A percentile compares a stretch with the other conserved stretches of the same genome.
Evolutionary conservation across 2,329 filamentous ascomycete genomes (phyloP).

Genomic region (Alternaria viburni): DNA sequence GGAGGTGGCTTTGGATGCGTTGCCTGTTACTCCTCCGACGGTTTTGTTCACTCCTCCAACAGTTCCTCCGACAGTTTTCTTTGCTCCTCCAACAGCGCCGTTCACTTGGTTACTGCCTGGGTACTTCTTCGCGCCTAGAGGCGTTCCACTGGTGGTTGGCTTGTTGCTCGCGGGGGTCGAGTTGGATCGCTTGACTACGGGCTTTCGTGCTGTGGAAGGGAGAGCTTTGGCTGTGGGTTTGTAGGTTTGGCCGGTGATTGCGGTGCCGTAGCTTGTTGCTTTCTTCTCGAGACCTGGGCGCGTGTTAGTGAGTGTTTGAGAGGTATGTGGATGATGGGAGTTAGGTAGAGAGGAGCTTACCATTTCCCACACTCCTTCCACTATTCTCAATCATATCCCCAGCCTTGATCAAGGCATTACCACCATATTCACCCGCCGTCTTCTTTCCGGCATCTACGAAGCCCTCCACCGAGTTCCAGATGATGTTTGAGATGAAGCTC

Average conservation of each 20-base stretch:
- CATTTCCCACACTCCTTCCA: slow-evolving; percentile 40
- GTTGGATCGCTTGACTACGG: slow-evolving; percentile 41
- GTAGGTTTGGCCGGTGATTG: slow-evolving; percentile 40
- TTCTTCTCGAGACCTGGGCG: slow-evolving; percentile 39
- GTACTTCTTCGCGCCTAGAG: slow-evolving; percentile 40
- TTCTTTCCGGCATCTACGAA: slow-evolving; percentile 47
- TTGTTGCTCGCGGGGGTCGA: slow-evolving; percentile 38
- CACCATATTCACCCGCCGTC: slow-evolving; percentile 46
- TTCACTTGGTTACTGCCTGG: slow-evolving; percentile 26
- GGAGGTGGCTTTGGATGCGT: slow-evolving; percentile 13
- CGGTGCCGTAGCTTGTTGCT: slow-evolving; percentile 36
- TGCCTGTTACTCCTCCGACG: slow-evolving; percentile 15
- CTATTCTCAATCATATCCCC: slow-evolving; percentile 46
- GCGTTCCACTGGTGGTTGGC: slow-evolving; percentile 19
- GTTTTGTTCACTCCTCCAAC: slow-evolving; percentile 21
- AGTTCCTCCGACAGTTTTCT: slow-evolving; percentile 29
- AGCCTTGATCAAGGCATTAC: slow-evolving; percentile 47
- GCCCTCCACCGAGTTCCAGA: slow-evolving; percentile 47
- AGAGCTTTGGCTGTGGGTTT: slow-evolving; percentile 35
- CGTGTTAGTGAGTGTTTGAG: not conserved
- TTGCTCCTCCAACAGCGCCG: slow-evolving; percentile 16
- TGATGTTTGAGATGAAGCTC: slow-evolving; percentile 46
- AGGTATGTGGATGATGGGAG: not conserved
- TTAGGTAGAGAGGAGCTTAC: slow-evolving; percentile 24
- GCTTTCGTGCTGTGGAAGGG: slow-evolving; percentile 38